Conservation (phyloP, 345 rosid species). For the Fremontodendron californicum region DNA sequence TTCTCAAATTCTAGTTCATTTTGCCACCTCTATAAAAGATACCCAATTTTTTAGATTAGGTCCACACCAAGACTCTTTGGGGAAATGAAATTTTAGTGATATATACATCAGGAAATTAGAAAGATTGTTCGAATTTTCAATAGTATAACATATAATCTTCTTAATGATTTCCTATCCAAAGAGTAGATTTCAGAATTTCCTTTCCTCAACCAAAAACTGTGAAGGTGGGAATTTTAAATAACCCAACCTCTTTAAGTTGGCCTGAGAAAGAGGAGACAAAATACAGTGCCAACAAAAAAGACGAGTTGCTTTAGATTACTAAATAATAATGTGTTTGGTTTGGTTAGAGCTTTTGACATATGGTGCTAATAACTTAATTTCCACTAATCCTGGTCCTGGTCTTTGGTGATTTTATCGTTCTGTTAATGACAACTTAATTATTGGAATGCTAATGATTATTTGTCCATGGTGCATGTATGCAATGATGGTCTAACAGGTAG, state of each 20-base stretch:
- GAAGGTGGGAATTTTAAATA: neutral
- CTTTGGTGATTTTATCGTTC: conserved; percentile 5
- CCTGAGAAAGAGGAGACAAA: neutral
- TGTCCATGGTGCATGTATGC: conserved; percentile 17
- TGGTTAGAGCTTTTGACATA: neutral
- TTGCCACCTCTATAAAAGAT: no score
- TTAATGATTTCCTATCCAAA: no score
- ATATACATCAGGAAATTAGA: no score
- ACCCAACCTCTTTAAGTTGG: neutral
- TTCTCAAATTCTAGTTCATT: no score
- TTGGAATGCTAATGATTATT: conserved; percentile 18
- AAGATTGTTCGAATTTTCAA: no score
- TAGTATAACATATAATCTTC: no score
- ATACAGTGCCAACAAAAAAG: neutral
- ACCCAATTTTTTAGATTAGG: neutral
- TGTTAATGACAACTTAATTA: conserved; percentile 14
- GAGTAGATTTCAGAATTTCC: no score
- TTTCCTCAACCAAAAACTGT: neutral
- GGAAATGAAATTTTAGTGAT: no score
- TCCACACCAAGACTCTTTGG: neutral
- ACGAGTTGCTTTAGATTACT: neutral
- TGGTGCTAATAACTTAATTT: neutral
- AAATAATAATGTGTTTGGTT: neutral
- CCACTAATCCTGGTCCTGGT: neutral
- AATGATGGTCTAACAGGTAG: neutral